Percentiles rank a stretch among this genome's conserved stretches.
Evolutionary conservation across 768 basidiomycete genomes (phyloP).

Genomic region (Boletus coccyginus): DNA sequence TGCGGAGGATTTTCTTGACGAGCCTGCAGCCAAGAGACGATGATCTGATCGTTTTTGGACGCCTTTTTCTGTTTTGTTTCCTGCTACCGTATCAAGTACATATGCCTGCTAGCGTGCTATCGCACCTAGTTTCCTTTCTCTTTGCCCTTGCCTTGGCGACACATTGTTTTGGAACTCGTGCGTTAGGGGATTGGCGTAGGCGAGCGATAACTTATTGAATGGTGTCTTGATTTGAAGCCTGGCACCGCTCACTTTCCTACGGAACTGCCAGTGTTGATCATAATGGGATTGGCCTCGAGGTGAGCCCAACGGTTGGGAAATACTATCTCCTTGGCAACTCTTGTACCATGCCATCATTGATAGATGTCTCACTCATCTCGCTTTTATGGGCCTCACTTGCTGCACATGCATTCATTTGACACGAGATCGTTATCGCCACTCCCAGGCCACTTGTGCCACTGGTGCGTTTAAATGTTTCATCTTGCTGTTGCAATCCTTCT

Average conservation of each 20-base stretch:
- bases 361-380: neutral
- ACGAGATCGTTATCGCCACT: too few relatives aligned
- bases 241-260: neutral
- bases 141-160: neutral
- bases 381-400: too few relatives aligned
- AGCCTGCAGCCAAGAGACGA: conserved; percentile 62
- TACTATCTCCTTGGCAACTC: too few relatives aligned
- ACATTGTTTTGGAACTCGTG: neutral
- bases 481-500: too few relatives aligned
- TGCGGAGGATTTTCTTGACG: conserved; percentile 60
- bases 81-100: neutral
- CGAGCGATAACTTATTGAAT: neutral
- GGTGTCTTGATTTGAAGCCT: neutral
- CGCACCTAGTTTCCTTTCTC: neutral
- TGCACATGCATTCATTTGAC: too few relatives aligned
- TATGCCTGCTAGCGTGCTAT: neutral
- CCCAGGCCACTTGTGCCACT: too few relatives aligned
- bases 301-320: too few relatives aligned
- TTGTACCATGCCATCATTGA: neutral
- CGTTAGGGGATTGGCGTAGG: neutral
- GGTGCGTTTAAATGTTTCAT: too few relatives aligned
- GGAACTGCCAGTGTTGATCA: too few relatives aligned
- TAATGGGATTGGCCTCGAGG: too few relatives aligned
- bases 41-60: conserved; percentile 15
- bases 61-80: neutral